phyloP scores from a whole-genome alignment of 2,329 filamentous ascomycete genomes.

The Plenodomus lindquistii region DNA sequence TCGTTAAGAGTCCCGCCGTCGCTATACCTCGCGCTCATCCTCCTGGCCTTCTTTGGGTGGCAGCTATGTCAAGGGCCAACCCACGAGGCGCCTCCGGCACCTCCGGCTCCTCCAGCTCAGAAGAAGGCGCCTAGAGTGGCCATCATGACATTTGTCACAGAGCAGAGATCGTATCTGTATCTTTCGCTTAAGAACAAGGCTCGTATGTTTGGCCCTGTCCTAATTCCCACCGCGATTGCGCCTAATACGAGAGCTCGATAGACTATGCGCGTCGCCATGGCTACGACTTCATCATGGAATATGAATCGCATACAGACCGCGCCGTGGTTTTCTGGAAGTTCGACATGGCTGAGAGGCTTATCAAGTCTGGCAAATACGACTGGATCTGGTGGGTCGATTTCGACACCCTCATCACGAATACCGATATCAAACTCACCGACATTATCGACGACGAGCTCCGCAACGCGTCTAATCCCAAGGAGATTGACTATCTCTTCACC shows the following conservation, averaged over 20 bases:
- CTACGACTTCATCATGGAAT: slow-evolving; percentile 47
- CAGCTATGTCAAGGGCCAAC: slow-evolving; percentile 30
- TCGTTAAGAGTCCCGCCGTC: slow-evolving; percentile 28
- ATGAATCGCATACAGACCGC: slow-evolving; percentile 38
- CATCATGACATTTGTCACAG: slow-evolving; percentile 43
- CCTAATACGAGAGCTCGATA: slow-evolving; percentile 14
- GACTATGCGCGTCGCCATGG: slow-evolving; percentile 47
- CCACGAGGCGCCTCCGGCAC: slow-evolving; percentile 17
- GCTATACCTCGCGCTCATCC: slow-evolving; percentile 27
- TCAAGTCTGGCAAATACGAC: slow-evolving; percentile 40
- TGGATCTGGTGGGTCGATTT: slow-evolving; percentile 52
- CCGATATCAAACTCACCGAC: slow-evolving; percentile 38
- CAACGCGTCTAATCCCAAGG: slow-evolving; percentile 32
- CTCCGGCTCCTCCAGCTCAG: slow-evolving; percentile 7
- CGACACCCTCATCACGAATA: slow-evolving; percentile 48
- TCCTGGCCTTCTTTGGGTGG: slow-evolving; percentile 38
- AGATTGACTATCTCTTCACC: slow-evolving; percentile 45
- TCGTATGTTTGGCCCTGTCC: slow-evolving; percentile 26
- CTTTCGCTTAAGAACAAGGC: slow-evolving; percentile 45
- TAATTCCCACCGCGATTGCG: too few species aligned
- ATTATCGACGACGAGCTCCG: slow-evolving; percentile 41
- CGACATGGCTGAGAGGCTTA: slow-evolving; percentile 43
- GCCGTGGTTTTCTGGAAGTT: slow-evolving; percentile 45
- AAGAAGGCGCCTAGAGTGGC: slow-evolving; percentile 33
- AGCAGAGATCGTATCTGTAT: slow-evolving; percentile 43